Evolutionary conservation across 2,329 filamentous ascomycete genomes (phyloP).

Genomic region (Colletotrichum chlorophyti): DNA sequence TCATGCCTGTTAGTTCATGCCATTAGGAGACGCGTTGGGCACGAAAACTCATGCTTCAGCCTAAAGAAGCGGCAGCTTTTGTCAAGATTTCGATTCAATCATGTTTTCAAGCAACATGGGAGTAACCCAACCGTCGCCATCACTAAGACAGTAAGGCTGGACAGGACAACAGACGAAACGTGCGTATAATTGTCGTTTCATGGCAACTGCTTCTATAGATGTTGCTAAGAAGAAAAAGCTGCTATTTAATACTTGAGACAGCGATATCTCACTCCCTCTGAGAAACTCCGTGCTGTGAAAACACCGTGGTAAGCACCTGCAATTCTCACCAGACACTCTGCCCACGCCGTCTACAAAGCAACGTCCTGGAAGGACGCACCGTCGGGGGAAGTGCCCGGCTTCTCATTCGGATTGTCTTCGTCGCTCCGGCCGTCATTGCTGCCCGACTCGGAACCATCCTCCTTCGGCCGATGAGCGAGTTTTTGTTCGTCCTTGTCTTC

Average conservation of each 20-base stretch:
- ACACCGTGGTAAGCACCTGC: not conserved
- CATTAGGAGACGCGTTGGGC: too few relatives aligned
- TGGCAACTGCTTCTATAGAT: constrained; percentile 11
- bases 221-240: constrained; percentile 16
- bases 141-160: not conserved
- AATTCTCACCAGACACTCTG: not conserved
- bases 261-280: constrained; percentile 13
- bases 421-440: constrained; percentile 41
- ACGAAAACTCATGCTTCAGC: too few relatives aligned
- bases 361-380: constrained; percentile 70
- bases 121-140: not conserved
- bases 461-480: constrained; percentile 54
- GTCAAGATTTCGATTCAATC: too few relatives aligned
- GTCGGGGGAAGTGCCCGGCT: constrained; percentile 57
- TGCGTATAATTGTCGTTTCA: not conserved
- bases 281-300: constrained; percentile 24
- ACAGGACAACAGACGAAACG: not conserved
- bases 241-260: constrained; percentile 15
- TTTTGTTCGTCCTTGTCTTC: constrained; percentile 64
- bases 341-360: constrained; percentile 54
- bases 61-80: too few relatives aligned
- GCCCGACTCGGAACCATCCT: constrained; percentile 29
- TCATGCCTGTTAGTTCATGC: too few relatives aligned
- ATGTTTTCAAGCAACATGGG: too few relatives aligned
- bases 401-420: constrained; percentile 41